These are phyloP conservation scores for Papiliotrema laurentii DNA, from an alignment of 1,284 basidiomycete genomes.

Conservation along the genomic window DNA sequence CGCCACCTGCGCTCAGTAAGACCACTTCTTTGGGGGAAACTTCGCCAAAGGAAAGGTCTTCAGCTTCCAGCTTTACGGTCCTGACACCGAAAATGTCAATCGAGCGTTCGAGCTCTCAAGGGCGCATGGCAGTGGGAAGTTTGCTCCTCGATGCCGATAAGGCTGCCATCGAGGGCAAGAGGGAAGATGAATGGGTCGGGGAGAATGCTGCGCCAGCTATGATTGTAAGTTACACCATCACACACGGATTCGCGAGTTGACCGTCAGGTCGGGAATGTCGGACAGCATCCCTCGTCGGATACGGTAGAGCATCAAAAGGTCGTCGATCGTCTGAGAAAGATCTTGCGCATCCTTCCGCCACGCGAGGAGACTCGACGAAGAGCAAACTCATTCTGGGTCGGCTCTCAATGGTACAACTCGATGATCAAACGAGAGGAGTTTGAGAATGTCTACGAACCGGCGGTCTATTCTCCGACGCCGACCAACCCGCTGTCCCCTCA, in stretches of 20 bases:
- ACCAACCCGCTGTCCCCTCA: constrained; percentile 40
- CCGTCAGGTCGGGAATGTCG: constrained; percentile 21
- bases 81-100: constrained; percentile 14
- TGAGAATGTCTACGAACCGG: constrained; percentile 36
- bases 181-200: constrained; percentile 38
- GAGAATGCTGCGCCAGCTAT: constrained; percentile 38
- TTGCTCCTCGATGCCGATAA: constrained; percentile 29
- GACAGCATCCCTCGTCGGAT: constrained; percentile 7
- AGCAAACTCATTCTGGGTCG: constrained; percentile 28
- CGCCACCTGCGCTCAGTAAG: constrained; percentile 3
- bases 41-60: constrained; percentile 14
- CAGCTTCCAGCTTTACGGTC: constrained; percentile 15
- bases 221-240: constrained; percentile 17
- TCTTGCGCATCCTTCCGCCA: constrained; percentile 29
- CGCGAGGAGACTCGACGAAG: constrained; percentile 24
- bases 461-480: constrained; percentile 35
- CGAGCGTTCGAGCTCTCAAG: constrained; percentile 13
- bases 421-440: constrained; percentile 35
- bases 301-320: constrained; percentile 22
- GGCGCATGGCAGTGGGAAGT: constrained; percentile 32
- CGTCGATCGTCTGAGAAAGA: constrained; percentile 24
- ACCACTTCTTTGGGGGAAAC: neutral
- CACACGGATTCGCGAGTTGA: neutral
- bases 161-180: constrained; percentile 28
- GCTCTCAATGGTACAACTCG: constrained; percentile 34